Percentiles rank a stretch among this genome's conserved stretches.
Evolutionary conservation across 495 filamentous ascomycete species (phyloP).

Genomic region (Daldinia childiae): DNA sequence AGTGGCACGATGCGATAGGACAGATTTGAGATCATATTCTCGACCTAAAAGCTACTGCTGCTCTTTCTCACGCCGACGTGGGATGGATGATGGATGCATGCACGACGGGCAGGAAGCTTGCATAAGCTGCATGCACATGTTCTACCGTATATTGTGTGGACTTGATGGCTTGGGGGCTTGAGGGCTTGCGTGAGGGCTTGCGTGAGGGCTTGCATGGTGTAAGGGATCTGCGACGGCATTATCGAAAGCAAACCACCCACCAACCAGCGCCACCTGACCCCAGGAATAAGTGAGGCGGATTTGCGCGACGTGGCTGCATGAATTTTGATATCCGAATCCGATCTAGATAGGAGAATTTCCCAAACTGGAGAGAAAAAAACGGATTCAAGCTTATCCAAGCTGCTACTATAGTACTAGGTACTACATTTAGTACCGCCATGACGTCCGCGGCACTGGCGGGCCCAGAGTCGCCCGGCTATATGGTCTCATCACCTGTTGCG

Average conservation of each 20-base stretch:
- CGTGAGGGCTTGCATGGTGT: conserved; percentile 13
- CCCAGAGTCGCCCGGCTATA: conserved; percentile 34
- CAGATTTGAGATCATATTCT: conserved; percentile 18
- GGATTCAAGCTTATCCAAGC: background rate
- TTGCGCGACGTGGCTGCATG: conserved; percentile 36
- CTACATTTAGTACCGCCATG: conserved; percentile 21
- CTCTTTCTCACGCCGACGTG: conserved; percentile 1
- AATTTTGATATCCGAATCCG: conserved; percentile 12
- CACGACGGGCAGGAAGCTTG: conserved; percentile 31
- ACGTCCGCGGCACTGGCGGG: conserved; percentile 34
- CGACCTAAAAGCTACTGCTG: conserved; percentile 13
- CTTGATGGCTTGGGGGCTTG: background rate
- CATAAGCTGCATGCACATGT: conserved; percentile 39
- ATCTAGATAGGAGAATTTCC: conserved; percentile 36
- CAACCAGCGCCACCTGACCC: conserved; percentile 13
- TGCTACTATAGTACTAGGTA: background rate
- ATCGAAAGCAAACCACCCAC: background rate
- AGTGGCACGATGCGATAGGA: conserved; percentile 40
- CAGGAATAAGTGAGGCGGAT: conserved; percentile 28
- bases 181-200: background rate
- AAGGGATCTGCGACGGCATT: conserved; percentile 25
- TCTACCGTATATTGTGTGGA: conserved; percentile 13
- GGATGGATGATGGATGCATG: conserved; percentile 24
- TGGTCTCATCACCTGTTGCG: conserved; percentile 23
- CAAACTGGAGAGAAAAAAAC: conserved; percentile 23